Conservation (phyloP, 2,329 filamentous ascomycete species). For the Penicillium concentricum region DNA sequence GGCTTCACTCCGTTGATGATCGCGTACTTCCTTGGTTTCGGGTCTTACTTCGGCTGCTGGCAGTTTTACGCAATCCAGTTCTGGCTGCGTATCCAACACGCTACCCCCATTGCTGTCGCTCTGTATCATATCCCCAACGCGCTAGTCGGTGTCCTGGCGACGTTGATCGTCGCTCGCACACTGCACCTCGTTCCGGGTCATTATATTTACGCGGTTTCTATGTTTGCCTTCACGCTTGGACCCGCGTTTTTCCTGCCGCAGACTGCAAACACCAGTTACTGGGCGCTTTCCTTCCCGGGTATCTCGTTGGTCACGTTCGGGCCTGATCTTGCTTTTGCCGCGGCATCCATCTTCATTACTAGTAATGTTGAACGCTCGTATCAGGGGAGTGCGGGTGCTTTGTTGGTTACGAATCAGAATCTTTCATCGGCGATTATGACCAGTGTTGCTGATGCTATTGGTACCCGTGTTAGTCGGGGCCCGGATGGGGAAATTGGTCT, state of each 20-base stretch:
- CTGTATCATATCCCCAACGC: conserved; percentile 49
- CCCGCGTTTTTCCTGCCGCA: conserved; percentile 45
- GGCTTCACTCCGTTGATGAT: conserved; percentile 47
- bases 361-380: conserved; percentile 48
- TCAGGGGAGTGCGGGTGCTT: conserved; percentile 47
- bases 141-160: conserved; percentile 46
- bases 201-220: conserved; percentile 47
- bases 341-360: conserved; percentile 52
- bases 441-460: conserved; percentile 39
- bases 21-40: conserved; percentile 47
- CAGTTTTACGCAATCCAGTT: conserved; percentile 45
- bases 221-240: conserved; percentile 42
- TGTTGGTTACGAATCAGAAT: conserved; percentile 51
- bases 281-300: conserved; percentile 47
- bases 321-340: conserved; percentile 49
- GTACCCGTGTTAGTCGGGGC: conserved; percentile 25
- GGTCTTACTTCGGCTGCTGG: conserved; percentile 46
- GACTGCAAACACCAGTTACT: conserved; percentile 43
- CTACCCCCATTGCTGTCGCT: conserved; percentile 41
- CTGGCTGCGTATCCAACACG: conserved; percentile 41
- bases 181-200: conserved; percentile 49
- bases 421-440: conserved; percentile 45
- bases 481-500: conserved; percentile 29
- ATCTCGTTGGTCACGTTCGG: conserved; percentile 49
- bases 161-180: conserved; percentile 48